A percentile compares a stretch with the other conserved stretches of the same genome.
Evolutionary conservation across 2,329 filamentous ascomycete genomes (phyloP).

Genomic region (Aspergillus ochraceus): DNA sequence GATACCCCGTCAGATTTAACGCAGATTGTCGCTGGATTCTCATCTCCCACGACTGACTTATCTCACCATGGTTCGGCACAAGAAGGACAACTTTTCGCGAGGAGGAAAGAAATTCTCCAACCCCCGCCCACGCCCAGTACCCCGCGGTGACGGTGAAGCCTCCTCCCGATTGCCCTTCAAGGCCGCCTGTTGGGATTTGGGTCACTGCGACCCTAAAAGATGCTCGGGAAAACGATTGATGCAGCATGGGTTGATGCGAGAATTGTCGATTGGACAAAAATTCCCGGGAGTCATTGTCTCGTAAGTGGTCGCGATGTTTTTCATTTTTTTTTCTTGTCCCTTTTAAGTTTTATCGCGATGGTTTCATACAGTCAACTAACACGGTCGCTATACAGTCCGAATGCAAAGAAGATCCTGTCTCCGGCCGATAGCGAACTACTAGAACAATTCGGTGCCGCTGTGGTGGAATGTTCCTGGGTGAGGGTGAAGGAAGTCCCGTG

Average conservation of each 20-base stretch:
- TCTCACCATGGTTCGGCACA: slow-evolving; percentile 80
- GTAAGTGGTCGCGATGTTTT: slow-evolving; percentile 33
- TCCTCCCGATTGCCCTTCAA: slow-evolving; percentile 63
- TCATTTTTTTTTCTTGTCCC: slow-evolving; percentile 1
- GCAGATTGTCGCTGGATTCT: background rate
- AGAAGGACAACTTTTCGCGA: slow-evolving; percentile 77
- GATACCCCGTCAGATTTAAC: background rate
- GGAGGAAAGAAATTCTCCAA: slow-evolving; percentile 69
- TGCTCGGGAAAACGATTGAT: slow-evolving; percentile 96
- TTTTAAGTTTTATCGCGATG: background rate
- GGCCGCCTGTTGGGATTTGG: slow-evolving; percentile 96
- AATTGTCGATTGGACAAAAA: slow-evolving; percentile 87
- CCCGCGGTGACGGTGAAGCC: slow-evolving; percentile 46
- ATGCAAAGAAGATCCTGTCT: slow-evolving; percentile 81
- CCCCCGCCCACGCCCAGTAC: slow-evolving; percentile 54
- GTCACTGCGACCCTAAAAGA: slow-evolving; percentile 94
- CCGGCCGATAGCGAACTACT: slow-evolving; percentile 79
- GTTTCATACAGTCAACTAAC: background rate
- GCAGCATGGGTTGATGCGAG: slow-evolving; percentile 87
- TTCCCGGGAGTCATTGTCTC: slow-evolving; percentile 91
- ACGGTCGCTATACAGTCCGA: slow-evolving; percentile 55
- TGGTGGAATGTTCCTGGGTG: slow-evolving; percentile 97
- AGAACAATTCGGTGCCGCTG: slow-evolving; percentile 86
- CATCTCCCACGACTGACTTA: background rate
- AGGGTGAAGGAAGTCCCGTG: slow-evolving; percentile 89